A percentile compares a stretch with the other conserved stretches of the same genome.
Evolutionary conservation across 2,329 filamentous ascomycete species (phyloP).

Genomic region (Sclerotinia sclerotiorum): DNA sequence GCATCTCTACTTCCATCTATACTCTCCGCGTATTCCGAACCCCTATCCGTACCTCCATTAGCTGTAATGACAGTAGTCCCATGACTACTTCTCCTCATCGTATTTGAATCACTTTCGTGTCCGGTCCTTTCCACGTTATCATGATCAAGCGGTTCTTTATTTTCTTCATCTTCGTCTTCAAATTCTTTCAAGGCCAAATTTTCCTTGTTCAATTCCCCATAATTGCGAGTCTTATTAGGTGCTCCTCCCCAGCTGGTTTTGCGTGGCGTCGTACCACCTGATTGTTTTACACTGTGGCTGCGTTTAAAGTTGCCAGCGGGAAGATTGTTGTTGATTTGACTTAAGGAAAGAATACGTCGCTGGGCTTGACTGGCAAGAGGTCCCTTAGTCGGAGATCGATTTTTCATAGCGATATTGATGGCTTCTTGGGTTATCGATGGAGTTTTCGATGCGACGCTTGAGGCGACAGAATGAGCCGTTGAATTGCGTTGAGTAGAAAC

Average conservation of each 20-base stretch:
- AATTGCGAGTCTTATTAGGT: conserved; percentile 34
- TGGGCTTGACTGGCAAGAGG: conserved; percentile 50
- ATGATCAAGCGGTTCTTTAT: conserved; percentile 7
- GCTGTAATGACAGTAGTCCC: conserved; percentile 37
- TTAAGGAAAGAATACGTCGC: conserved; percentile 84
- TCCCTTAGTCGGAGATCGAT: conserved; percentile 34
- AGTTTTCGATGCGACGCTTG: conserved; percentile 37
- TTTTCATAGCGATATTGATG: conserved; percentile 55
- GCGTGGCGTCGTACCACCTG: conserved; percentile 51
- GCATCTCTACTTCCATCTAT: conserved; percentile 34
- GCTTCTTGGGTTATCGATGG: conserved; percentile 44
- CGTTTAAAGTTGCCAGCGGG: conserved; percentile 63
- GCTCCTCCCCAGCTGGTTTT: conserved; percentile 70
- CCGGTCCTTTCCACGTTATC: conserved; percentile 27
- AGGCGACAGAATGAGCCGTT: conserved; percentile 42
- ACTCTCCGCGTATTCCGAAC: conserved; percentile 39
- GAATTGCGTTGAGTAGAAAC: conserved; percentile 48
- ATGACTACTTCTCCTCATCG: conserved; percentile 38
- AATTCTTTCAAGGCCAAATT: conserved; percentile 63
- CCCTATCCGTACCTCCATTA: conserved; percentile 36
- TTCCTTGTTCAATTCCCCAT: conserved; percentile 60
- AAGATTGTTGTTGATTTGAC: conserved; percentile 80
- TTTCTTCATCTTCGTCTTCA: conserved; percentile 48
- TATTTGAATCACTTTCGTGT: conserved; percentile 34
- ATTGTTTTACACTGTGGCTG: conserved; percentile 74